phyloP scores from a whole-genome alignment of 2,329 filamentous ascomycete genomes.

The Talaromyces atroroseus region DNA sequence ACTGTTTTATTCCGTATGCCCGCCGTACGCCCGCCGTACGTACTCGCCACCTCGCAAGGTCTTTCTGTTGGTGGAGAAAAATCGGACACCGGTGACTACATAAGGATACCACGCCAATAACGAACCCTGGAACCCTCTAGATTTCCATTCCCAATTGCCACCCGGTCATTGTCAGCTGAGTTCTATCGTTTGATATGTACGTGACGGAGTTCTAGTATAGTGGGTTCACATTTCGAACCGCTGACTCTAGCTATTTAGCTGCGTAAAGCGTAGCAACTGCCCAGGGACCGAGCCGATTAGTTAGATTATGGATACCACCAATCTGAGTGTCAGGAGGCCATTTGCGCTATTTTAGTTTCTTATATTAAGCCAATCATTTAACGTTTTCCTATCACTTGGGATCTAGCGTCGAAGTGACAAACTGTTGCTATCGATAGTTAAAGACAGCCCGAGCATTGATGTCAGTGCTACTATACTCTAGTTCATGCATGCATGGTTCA shows the following conservation, averaged over 20 bases:
- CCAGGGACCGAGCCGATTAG: too few species aligned
- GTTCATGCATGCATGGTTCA: background rate
- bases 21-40: background rate
- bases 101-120: too few species aligned
- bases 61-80: background rate
- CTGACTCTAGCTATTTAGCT: too few species aligned
- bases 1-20: background rate
- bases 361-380: background rate
- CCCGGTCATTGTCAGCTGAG: background rate
- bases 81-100: background rate
- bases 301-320: background rate
- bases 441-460: background rate
- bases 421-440: background rate
- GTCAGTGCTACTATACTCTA: background rate
- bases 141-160: too few species aligned
- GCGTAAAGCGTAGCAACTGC: too few species aligned
- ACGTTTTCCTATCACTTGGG: background rate
- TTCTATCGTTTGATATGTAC: background rate
- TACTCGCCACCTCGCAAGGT: background rate
- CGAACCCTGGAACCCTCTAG: too few species aligned
- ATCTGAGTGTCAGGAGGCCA: background rate
- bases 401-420: background rate
- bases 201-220: too few species aligned
- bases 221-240: too few species aligned
- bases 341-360: background rate